Base-by-base conservation (phyloP, 2,329 filamentous ascomycete species). In the Neofusicoccum umdonicola region DNA sequence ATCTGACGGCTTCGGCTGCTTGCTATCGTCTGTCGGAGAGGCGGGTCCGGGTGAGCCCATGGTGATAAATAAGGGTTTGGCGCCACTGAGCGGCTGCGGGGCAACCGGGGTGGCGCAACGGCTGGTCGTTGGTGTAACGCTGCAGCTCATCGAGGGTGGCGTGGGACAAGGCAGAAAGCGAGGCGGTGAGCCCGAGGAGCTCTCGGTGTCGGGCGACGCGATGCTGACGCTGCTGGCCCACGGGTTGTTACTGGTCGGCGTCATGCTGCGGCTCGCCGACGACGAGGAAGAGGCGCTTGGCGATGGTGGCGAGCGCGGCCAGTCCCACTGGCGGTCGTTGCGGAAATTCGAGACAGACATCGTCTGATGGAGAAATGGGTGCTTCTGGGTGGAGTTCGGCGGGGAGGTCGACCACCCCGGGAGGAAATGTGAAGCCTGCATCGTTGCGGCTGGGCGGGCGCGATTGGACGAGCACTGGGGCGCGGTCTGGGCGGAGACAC, bases 291-390 rank as follows among this genome's bases (percentile, higher is more conserved):
- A 78, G n/a, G 73, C 68, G 42, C 74, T 74, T 13, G 76, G 76
- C 65, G 77, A 77, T 13, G 75, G 71, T 12, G 75, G 71, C 8
- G 71, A 70, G 35, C 74, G 72, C 50, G 69, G 71, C 13, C 68
- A 67, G 66, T 76, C 74, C 76, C 76, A 77, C 35, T 70, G 67
- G 44, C 72, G 70, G 57, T 77, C 74, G 44, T 77, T 75, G 66
- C 77, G 76, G 62, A 79, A 70, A 66, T 79, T 77, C 56, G 76
- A 71, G 75, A 78, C 77, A 47, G 76, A 78, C 63, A 76, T 73
- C 48, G 75, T 75, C 63, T 77, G 75, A 62, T 74, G 71, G 35
- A 79, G 71, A 50, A 71, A 72, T 63, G 72, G 74, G 54, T 76
- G 72, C 39, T 65, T 62, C 8, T 44, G 13, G 13, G 47, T 17